phyloP scores from a whole-genome alignment of 768 basidiomycete genomes.

The Hemileccinum rubropunctum region DNA sequence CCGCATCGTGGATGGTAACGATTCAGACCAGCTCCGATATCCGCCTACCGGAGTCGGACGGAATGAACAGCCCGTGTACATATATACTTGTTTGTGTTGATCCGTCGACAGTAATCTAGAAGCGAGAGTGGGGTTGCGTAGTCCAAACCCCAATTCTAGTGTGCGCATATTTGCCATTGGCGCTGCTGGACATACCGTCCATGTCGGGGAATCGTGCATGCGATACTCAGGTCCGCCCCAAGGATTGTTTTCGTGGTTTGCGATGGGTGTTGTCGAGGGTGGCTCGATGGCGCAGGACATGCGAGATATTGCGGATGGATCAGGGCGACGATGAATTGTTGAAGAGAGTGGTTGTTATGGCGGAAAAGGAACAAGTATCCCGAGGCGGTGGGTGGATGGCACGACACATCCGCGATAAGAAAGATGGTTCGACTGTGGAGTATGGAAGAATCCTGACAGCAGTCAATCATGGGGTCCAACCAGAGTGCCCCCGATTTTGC shows the following conservation, averaged over 20 bases:
- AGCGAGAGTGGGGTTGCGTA: slow-evolving; percentile 3
- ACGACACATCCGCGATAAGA: slow-evolving; percentile 6
- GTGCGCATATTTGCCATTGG: slow-evolving; percentile 11
- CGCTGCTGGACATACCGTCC: neutral
- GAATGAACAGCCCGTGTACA: neutral
- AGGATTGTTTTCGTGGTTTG: too few species aligned
- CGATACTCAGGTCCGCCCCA: neutral
- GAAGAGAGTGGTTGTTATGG: neutral
- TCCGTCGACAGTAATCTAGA: neutral
- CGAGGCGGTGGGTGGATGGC: neutral
- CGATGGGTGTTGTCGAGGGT: too few species aligned
- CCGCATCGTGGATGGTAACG: slow-evolving; percentile 1
- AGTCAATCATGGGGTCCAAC: neutral
- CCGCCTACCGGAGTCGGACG: slow-evolving; percentile 3
- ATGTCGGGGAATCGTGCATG: neutral
- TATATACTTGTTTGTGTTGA: neutral
- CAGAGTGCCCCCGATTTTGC: neutral
- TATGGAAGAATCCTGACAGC: neutral
- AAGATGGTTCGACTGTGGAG: too few species aligned
- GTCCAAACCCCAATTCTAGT: slow-evolving; percentile 10
- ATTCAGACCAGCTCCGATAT: slow-evolving; percentile 12
- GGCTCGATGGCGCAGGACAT: neutral
- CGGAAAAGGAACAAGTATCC: slow-evolving; percentile 6
- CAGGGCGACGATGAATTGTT: neutral
- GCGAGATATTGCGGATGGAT: neutral